These are phyloP conservation scores for Irpex lacteus DNA, from an alignment of 1,284 basidiomycete species.

Conservation along the genomic window DNA sequence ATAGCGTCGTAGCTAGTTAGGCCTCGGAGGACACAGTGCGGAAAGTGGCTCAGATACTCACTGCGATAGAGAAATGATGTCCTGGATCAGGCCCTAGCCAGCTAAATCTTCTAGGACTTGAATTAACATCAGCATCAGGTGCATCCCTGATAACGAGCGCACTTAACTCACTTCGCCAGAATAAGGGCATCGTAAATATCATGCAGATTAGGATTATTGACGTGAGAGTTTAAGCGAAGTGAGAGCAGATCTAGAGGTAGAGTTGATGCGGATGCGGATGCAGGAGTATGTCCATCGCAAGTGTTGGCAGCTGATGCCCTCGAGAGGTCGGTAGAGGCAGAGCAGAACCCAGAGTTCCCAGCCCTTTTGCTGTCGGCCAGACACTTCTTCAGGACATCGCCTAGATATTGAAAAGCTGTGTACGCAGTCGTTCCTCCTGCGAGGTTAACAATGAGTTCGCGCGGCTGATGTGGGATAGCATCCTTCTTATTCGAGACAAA, in stretches of 20 bases:
- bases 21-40: not conserved
- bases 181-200: conserved; percentile 38
- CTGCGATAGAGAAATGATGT: conserved; percentile 59
- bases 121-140: not conserved
- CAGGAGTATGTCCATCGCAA: not conserved
- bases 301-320: not conserved
- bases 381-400: conserved; percentile 18
- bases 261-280: not conserved
- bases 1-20: not conserved
- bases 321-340: conserved; percentile 11
- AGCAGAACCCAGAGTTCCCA: not conserved
- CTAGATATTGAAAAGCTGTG: conserved; percentile 31
- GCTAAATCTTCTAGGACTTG: conserved; percentile 45
- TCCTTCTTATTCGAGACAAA: conserved; percentile 22
- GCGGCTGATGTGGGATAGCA: conserved; percentile 25
- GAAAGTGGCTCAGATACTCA: conserved; percentile 28
- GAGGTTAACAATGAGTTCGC: conserved; percentile 24
- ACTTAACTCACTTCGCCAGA: conserved; percentile 37
- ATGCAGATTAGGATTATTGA: conserved; percentile 32
- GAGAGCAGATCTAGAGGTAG: conserved; percentile 31
- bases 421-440: conserved; percentile 30
- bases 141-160: not conserved
- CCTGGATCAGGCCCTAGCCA: conserved; percentile 60
- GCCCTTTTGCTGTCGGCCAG: not conserved
- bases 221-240: conserved; percentile 43